A percentile compares a stretch with the other conserved stretches of the same genome.
Evolutionary conservation across 352 stramenopile species (phyloP).

Genomic region (Aphanomyces invadans): DNA sequence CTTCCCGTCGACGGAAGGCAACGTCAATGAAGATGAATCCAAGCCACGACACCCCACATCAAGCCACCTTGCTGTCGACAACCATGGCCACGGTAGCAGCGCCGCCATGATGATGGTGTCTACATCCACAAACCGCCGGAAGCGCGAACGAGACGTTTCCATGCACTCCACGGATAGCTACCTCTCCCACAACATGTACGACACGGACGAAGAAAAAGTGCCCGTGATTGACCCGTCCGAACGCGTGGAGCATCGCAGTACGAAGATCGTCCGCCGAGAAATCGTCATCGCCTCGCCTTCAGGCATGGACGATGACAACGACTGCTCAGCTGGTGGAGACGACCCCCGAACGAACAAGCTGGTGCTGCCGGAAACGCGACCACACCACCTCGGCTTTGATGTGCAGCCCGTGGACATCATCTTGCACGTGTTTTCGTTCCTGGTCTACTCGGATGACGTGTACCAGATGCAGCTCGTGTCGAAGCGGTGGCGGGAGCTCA

Average conservation of each 20-base stretch:
- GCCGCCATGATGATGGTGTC: too few relatives aligned
- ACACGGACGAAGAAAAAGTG: slow-evolving; percentile 47
- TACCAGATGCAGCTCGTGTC: slow-evolving; percentile 65
- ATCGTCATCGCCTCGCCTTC: slow-evolving; percentile 77
- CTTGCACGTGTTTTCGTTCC: slow-evolving; percentile 79
- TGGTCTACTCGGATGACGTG: slow-evolving; percentile 67
- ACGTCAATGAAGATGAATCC: not conserved
- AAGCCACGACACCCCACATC: not conserved
- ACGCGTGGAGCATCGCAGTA: slow-evolving; percentile 72
- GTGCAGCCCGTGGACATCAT: slow-evolving; percentile 83
- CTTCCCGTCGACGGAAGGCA: not conserved
- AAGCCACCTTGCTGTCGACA: too few relatives aligned
- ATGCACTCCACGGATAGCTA: too few relatives aligned
- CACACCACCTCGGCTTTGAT: slow-evolving; percentile 62
- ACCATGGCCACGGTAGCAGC: too few relatives aligned
- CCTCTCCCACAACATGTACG: not conserved
- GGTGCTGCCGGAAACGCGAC: slow-evolving; percentile 14
- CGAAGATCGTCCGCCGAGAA: slow-evolving; percentile 75
- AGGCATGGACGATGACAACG: slow-evolving; percentile 57
- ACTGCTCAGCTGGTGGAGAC: too few relatives aligned
- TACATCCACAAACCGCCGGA: not conserved
- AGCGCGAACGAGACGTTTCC: slow-evolving; percentile 17
- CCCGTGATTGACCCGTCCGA: slow-evolving; percentile 82
- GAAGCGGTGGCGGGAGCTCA: slow-evolving; percentile 72
- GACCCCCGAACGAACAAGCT: not conserved